Evolutionary conservation across 2,329 filamentous ascomycete genomes (phyloP), one percentile per base, ranked within the genome.

Genomic region (Phialophora tarda): DNA sequence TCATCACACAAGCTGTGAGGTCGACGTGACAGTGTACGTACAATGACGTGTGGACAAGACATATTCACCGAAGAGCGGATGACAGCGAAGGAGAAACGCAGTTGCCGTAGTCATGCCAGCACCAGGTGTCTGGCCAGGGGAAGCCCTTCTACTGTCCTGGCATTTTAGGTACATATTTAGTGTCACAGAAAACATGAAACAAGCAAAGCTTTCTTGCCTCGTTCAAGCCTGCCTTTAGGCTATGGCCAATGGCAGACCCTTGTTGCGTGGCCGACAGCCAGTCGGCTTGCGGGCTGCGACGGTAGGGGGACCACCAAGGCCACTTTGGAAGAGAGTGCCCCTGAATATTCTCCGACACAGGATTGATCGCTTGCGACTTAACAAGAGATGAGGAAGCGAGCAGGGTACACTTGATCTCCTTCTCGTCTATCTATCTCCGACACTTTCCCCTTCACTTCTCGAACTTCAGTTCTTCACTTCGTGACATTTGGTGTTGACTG

Each of bases 101-200:
- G 38, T 23, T 41, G 51, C 28, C 56, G 38, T 59, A 28, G 57
- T 28, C 24, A 24, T 44, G 38, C 14, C 6, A 41, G 38, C 17
- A 41, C 5, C 4, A 41, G 5, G 38, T n/a, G 17, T n/a, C 38
- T 44, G 38, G 38, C 38, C 38, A 44, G 38, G 38, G 38, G 38
- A n/a, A 41, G 14, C 38, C 21, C 5, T 8, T 44, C 14, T 44
- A 44, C 38, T 44, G 17, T 44, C 8, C 38, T 44, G 38, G n/a
- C 38, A n/a, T 44, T 44, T 26, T 51, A 61, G 47, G 28, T 62
- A 28, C 26, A 41, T 41, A 51, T 48, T 63, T 68, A 68, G 66
- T 68, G 66, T 62, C 38, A 65, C 62, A 55, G 58, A 57, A 55
- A 51, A 63, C 59, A 41, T 68, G 66, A 68, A 68, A 68, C 66